phyloP scores from a whole-genome alignment of 2,329 filamentous ascomycete genomes.

The Chrysosporium keratinophilum region DNA sequence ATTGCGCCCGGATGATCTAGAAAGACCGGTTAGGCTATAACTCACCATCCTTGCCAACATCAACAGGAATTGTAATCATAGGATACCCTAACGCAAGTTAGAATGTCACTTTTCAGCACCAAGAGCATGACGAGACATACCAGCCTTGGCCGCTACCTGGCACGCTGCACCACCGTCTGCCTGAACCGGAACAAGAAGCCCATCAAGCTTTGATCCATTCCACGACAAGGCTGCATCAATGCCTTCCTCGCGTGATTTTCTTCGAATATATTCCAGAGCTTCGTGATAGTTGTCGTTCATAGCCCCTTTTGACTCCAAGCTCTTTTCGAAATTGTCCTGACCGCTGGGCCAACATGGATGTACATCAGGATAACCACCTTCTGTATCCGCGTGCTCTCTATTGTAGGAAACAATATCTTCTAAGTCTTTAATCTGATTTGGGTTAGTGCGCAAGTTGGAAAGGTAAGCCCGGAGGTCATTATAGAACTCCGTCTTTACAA shows the following conservation, averaged over 20 bases:
- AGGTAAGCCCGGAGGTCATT: constrained; percentile 57
- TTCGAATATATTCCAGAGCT: constrained; percentile 52
- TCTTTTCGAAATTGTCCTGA: constrained; percentile 60
- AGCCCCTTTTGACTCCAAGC: constrained; percentile 49
- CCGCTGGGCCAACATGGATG: constrained; percentile 58
- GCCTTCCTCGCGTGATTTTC: constrained; percentile 48
- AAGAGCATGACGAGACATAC: not conserved
- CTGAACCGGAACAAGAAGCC: constrained; percentile 57
- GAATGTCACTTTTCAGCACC: constrained; percentile 51
- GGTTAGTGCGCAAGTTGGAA: constrained; percentile 43
- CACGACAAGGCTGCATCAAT: constrained; percentile 55
- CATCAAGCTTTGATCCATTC: constrained; percentile 42
- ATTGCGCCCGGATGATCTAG: no score
- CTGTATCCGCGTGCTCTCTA: constrained; percentile 51
- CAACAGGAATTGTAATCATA: constrained; percentile 57
- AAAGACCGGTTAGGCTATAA: not conserved
- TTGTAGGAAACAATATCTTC: constrained; percentile 58
- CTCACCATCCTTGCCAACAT: constrained; percentile 35
- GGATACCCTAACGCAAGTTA: constrained; percentile 52
- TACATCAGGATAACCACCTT: constrained; percentile 54
- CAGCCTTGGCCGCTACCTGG: constrained; percentile 13
- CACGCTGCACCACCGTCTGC: constrained; percentile 28
- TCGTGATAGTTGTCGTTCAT: constrained; percentile 57
- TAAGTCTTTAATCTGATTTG: constrained; percentile 50
- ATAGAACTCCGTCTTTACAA: constrained; percentile 54